A percentile compares a stretch with the other conserved stretches of the same genome.
Evolutionary conservation across 495 filamentous ascomycete species (phyloP).

Genomic region (Friedmanniomyces simplex): DNA sequence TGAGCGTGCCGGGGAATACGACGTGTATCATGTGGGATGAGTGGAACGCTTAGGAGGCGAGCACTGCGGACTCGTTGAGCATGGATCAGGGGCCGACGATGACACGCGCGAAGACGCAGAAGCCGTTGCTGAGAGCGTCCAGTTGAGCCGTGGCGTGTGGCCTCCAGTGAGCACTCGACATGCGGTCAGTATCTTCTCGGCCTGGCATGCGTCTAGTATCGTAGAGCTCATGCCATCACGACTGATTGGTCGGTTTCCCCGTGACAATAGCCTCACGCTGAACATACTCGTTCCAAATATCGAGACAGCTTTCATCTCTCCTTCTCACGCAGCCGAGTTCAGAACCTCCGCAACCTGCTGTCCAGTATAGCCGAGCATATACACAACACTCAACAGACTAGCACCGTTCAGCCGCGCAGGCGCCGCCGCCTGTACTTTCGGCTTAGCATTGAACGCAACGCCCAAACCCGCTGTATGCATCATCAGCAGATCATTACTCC

Average conservation of each 20-base stretch:
- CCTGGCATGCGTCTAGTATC: too few relatives aligned
- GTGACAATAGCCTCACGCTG: too few relatives aligned
- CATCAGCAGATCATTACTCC: constrained; percentile 93
- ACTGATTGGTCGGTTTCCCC: too few relatives aligned
- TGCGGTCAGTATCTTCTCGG: too few relatives aligned
- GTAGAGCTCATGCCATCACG: too few relatives aligned
- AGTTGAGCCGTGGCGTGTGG: too few relatives aligned
- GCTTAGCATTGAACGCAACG: constrained; percentile 90
- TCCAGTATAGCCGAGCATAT: constrained; percentile 69
- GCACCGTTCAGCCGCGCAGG: constrained; percentile 70
- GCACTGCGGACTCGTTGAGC: neutral
- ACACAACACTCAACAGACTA: constrained; percentile 69
- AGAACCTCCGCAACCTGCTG: constrained; percentile 1
- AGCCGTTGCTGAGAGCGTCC: neutral
- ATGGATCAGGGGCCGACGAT: neutral
- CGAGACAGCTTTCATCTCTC: neutral
- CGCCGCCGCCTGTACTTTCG: constrained; percentile 77
- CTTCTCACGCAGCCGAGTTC: neutral
- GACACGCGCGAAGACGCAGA: neutral
- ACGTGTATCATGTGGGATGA: constrained; percentile 31
- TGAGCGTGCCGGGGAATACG: constrained; percentile 16
- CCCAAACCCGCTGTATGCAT: constrained; percentile 79
- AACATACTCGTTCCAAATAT: too few relatives aligned
- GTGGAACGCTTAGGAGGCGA: neutral
- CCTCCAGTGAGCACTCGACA: too few relatives aligned